These are phyloP conservation scores for Paratinospora sagittata DNA, from an alignment of 164 flowering plant genomes.

Conservation along the genomic window DNA sequence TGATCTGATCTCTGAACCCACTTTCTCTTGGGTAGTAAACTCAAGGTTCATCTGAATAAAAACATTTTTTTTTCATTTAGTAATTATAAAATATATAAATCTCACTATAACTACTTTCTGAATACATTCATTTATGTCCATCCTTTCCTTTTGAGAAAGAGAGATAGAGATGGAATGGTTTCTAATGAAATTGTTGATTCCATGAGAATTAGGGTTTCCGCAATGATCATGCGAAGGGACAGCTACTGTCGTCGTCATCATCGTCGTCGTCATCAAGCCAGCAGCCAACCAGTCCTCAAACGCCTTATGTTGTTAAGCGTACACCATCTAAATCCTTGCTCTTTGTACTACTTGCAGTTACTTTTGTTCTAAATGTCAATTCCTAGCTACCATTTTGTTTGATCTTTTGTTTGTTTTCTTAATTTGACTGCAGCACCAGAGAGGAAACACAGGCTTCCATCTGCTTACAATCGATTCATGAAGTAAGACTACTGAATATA, in stretches of 20 bases:
- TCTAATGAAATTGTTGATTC: not conserved
- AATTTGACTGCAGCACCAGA: slow-evolving; percentile 61
- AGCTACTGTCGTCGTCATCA: slow-evolving; percentile 41
- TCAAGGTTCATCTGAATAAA: too few species aligned
- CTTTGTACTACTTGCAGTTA: not conserved
- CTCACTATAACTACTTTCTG: too few species aligned
- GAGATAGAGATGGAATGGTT: not conserved
- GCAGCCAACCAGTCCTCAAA: slow-evolving; percentile 51
- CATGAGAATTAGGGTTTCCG: slow-evolving; percentile 24
- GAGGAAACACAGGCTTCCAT: slow-evolving; percentile 89
- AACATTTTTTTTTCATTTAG: too few species aligned
- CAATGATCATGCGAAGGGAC: slow-evolving; percentile 39
- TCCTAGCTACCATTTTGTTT: not conserved
- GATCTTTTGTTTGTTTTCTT: not conserved
- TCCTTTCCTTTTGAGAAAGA: too few species aligned
- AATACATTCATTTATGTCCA: too few species aligned
- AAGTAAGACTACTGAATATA: slow-evolving; percentile 40
- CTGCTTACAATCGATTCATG: slow-evolving; percentile 95
- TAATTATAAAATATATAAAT: too few species aligned
- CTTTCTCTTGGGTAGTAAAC: not conserved
- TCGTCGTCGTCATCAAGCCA: slow-evolving; percentile 38
- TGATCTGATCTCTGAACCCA: not conserved
- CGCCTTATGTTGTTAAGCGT: slow-evolving; percentile 85
- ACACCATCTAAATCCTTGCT: not conserved
- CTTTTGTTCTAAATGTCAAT: not conserved